A percentile compares a stretch with the other conserved stretches of the same genome.
These are phyloP conservation scores for Wickerhamiella musiphila DNA, from an alignment of 805 yeast species.

Conservation along the genomic window DNA sequence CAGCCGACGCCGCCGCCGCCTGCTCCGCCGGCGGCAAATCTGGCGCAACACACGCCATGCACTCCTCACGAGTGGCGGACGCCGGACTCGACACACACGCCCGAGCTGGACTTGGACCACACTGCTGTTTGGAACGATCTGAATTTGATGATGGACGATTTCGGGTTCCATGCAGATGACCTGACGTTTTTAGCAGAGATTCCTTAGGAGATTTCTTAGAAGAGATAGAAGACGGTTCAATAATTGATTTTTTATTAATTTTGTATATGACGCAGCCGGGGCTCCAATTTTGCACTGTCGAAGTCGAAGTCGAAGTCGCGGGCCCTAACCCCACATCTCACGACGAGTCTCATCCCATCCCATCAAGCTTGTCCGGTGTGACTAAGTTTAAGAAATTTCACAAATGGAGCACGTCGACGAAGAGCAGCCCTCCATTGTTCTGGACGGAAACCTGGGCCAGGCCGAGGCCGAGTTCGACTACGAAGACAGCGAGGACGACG, in stretches of 20 bases:
- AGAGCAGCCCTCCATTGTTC: conserved; percentile 60
- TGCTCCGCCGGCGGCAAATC: neutral
- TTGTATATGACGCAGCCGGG: no score
- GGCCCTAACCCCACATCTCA: no score
- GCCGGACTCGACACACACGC: conserved; percentile 3
- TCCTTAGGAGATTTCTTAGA: no score
- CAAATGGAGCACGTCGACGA: conserved; percentile 11
- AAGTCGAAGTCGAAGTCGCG: no score
- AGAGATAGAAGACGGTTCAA: no score
- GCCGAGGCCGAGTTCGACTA: conserved; percentile 28
- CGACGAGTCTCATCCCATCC: no score
- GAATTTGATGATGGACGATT: conserved; percentile 74
- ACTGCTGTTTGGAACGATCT: conserved; percentile 61
- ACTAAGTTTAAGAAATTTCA: neutral
- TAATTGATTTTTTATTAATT: no score
- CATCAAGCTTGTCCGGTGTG: no score
- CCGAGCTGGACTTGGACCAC: conserved; percentile 25
- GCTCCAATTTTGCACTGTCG: no score
- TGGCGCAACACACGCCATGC: neutral
- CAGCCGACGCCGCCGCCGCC: neutral
- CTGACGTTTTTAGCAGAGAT: neutral
- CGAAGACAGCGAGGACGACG: conserved; percentile 22
- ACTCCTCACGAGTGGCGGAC: conserved; percentile 1
- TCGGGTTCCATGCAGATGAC: conserved; percentile 56
- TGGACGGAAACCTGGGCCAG: conserved; percentile 40